Conservation (phyloP, 2,329 filamentous ascomycete genomes). For the Hypoxylon sp. region DNA sequence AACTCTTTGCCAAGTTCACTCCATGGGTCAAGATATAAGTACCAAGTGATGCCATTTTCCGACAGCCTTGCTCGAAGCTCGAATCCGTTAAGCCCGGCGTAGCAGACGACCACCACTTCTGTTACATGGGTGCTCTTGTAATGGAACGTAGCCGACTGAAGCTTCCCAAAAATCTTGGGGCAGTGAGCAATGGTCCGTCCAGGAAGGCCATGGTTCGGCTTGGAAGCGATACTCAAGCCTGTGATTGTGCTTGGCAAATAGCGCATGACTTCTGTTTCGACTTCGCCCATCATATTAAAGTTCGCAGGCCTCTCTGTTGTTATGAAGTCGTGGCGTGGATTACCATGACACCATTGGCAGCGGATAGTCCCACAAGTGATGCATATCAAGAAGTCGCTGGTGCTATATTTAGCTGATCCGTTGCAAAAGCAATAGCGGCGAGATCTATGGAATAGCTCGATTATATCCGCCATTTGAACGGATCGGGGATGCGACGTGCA, state of each 20-base stretch:
- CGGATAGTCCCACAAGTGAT: conserved; percentile 55
- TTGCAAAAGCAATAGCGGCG: conserved; percentile 58
- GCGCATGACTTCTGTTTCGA: conserved; percentile 44
- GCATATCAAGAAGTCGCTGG: conserved; percentile 51
- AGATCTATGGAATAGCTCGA: conserved; percentile 30
- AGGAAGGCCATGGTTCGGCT: background rate
- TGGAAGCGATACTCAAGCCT: conserved; percentile 11
- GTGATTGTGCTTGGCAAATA: conserved; percentile 45
- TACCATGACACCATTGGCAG: conserved; percentile 58
- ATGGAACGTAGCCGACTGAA: conserved; percentile 45
- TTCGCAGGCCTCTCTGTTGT: conserved; percentile 24
- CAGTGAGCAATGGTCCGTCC: background rate
- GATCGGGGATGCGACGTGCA: conserved; percentile 2
- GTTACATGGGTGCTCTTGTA: conserved; percentile 48
- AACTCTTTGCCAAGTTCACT: conserved; percentile 15
- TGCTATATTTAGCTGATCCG: conserved; percentile 52
- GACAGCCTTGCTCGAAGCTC: conserved; percentile 45
- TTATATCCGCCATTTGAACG: conserved; percentile 32
- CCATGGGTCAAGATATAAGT: conserved; percentile 46
- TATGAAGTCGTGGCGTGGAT: conserved; percentile 56
- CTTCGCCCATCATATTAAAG: conserved; percentile 43
- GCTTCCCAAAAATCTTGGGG: conserved; percentile 12
- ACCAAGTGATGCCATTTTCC: conserved; percentile 47
- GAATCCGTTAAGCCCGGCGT: conserved; percentile 43
- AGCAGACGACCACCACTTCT: conserved; percentile 49